A percentile compares a stretch with the other conserved stretches of the same genome.
These are phyloP conservation scores for Nothomitra cinnamomea DNA, from an alignment of 2,329 filamentous ascomycete species.

Conservation along the genomic window DNA sequence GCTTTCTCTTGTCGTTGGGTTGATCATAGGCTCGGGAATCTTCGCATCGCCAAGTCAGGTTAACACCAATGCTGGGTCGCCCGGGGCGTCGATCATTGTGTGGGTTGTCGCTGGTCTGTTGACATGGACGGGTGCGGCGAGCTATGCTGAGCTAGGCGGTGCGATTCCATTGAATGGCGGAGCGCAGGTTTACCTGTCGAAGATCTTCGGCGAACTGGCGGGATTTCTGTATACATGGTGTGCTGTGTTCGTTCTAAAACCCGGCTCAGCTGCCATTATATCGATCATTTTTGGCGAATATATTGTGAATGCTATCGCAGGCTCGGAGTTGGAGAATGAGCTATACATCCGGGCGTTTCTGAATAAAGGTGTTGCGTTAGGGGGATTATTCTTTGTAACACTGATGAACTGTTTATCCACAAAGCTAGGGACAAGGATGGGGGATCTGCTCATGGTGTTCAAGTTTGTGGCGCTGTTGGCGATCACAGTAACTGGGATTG, in stretches of 20 bases:
- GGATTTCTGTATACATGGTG: slow-evolving; percentile 97
- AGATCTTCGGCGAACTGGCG: slow-evolving; percentile 85
- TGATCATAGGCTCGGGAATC: slow-evolving; percentile 93
- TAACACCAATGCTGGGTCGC: slow-evolving; percentile 77
- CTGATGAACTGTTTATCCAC: slow-evolving; percentile 84
- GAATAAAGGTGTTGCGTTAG: slow-evolving; percentile 71
- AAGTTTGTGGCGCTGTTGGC: slow-evolving; percentile 84
- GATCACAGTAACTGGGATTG: slow-evolving; percentile 72
- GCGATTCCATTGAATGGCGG: slow-evolving; percentile 93
- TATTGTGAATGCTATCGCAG: slow-evolving; percentile 71
- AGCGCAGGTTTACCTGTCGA: slow-evolving; percentile 81
- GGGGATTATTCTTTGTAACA: slow-evolving; percentile 60
- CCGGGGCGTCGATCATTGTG: slow-evolving; percentile 75
- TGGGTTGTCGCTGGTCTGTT: slow-evolving; percentile 84
- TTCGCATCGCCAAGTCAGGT: slow-evolving; percentile 92
- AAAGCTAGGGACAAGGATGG: slow-evolving; percentile 66
- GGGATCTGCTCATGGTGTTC: slow-evolving; percentile 90
- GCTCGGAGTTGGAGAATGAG: slow-evolving; percentile 53
- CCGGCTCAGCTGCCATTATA: slow-evolving; percentile 83
- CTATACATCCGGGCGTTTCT: slow-evolving; percentile 63
- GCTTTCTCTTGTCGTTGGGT: slow-evolving; percentile 70
- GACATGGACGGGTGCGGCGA: slow-evolving; percentile 90
- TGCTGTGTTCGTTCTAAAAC: slow-evolving; percentile 84
- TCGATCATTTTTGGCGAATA: slow-evolving; percentile 98
- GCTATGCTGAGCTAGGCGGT: slow-evolving; percentile 87